Evolutionary conservation across 371 early-diverging fungal genomes (phyloP), one percentile per base, ranked within the genome.

Genomic region (Actinomortierella wolfii): DNA sequence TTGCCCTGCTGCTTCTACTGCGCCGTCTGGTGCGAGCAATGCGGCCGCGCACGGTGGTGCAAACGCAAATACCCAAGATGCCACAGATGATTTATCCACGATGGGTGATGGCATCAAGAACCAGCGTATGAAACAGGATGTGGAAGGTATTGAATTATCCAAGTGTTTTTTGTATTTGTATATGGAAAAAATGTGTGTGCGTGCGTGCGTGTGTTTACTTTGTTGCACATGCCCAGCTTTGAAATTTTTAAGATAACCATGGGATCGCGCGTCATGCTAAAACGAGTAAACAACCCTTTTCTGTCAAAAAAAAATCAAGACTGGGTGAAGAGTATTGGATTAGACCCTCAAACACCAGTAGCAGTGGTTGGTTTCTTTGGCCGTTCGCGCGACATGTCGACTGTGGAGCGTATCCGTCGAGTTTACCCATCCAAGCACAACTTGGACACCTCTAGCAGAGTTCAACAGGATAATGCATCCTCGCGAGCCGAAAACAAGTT

Each of bases 101-200:
- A n/a, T 70, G 71, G 71, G 71, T 8, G 71, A 70, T 34, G 71
- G 71, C 41, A 64, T 70, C 26, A 23, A 61, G 24, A 70, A 70
- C 51, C 71, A 70, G 59, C 46, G 49, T 20, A 70, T 70, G 71
- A 64, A 55, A 24, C 65, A 64, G 29, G 71, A 70, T 29, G 23
- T 64, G 44, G 61, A 60, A 13, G 57, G 71, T 70, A 70, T n/a
- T n/a, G 17, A 64, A 24, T 20, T 44, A 13, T 44, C 44, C 44
- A 44, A 44, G 4, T 44, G n/a, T 44, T 20, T 44, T 44, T 44
- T 20, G 20, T 13, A 4, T 20, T 44, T 13, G 13, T 44, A 20
- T 6, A 44, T 44, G 44, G 44, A 13, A 44, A 20, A 44, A 13
- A 20, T n/a, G 13, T n/a, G n/a, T 44, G n/a, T n/a, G n/a, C n/a